These are phyloP conservation scores for Vigna hirtella DNA, from an alignment of 306 rosid genomes.

Conservation along the genomic window DNA sequence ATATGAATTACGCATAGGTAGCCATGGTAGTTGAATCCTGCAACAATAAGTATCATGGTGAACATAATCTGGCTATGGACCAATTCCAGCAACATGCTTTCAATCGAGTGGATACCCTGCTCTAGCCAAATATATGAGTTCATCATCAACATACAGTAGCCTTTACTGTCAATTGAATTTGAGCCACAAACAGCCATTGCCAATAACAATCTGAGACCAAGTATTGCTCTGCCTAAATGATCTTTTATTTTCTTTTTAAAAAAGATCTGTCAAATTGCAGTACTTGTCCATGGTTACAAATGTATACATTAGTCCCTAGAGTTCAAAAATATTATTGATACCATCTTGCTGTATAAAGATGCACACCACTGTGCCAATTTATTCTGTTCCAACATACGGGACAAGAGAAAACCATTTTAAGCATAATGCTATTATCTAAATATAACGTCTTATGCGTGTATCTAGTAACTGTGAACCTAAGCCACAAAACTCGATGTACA, in stretches of 20 bases:
- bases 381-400: background rate
- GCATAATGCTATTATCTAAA: background rate
- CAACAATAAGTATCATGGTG: constrained; percentile 2
- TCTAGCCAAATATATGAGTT: too few species aligned
- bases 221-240: background rate
- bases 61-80: constrained; percentile 19
- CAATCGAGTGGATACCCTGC: background rate
- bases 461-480: background rate
- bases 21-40: constrained; percentile 12
- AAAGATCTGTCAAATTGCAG: background rate
- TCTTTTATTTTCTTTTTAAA: background rate
- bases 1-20: constrained; percentile 16
- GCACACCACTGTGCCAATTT: constrained; percentile 3
- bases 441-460: background rate
- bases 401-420: background rate
- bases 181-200: background rate
- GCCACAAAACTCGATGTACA: constrained; percentile 14
- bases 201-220: constrained; percentile 4
- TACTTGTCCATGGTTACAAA: background rate
- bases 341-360: background rate
- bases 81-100: background rate
- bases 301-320: background rate
- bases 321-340: background rate
- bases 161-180: constrained; percentile 4
- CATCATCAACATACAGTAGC: background rate